Base-by-base conservation (phyloP, 176 grass and related monocot genomes). In the Aegilops longissima region DNA sequence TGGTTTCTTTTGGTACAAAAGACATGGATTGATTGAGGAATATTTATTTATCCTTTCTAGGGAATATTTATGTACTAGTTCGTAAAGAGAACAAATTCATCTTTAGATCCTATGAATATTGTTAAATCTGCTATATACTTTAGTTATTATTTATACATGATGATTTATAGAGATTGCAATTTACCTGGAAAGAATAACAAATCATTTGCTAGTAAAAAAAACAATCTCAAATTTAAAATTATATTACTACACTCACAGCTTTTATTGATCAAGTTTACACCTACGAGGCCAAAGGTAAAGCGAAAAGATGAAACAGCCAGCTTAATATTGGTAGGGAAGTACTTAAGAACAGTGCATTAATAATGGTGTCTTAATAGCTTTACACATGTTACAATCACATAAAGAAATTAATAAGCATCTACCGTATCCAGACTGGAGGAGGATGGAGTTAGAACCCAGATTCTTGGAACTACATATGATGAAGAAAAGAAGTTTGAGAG, bases 1-100 rank as follows among this genome's bases (percentile, higher is more conserved):
- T 52, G 97, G 97, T 70, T 94, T 96, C 44, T 96, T 93, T 99
- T 99, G 11, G 92, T 99, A 88, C 94, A 99, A 78, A 99, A 99
- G 12, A 99, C 97, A 92, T 99, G 79, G 81, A 94, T 76, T 77
- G 61, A 74, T 76, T 44, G 83, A 75, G 34, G 29, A n/a, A 54
- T 73, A 44, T 13, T 52, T 17, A 74, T 75, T 75, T 49, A 75
- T 8, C 47, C 12, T 75, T 75, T 49, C 47, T 9, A 73, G 1
- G 72, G 42, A 74, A 74, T 45, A 74, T 75, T 23, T 49, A 21
- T 73, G 40, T 83, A 40, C 61, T 69, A 30, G 29, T 81, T 74
- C 51, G 35, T 69, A 67, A 84, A 66, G 34, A 67, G 27, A 76
- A 68, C 39, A 54, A 77, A 77, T 24, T 25, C 61, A 12, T 38